Percentiles rank a stretch among this genome's conserved stretches.
Conservation (phyloP, 495 filamentous ascomycete species). For the Elaphomyces granulatus region DNA sequence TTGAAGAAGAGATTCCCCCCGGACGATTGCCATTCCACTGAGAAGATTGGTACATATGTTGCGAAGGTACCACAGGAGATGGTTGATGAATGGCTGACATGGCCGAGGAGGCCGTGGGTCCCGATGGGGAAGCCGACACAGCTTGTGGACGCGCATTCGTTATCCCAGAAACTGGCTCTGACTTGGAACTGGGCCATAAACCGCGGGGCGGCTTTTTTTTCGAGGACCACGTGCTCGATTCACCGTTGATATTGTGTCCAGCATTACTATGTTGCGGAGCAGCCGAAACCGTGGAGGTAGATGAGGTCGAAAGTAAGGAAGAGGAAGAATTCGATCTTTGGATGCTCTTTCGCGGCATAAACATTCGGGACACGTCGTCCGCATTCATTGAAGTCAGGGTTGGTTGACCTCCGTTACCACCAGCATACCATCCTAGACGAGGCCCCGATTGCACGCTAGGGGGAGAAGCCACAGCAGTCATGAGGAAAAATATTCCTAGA, state of each 20-base stretch:
- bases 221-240: slow-evolving; percentile 39
- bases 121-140: slow-evolving; percentile 48
- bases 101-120: slow-evolving; percentile 49
- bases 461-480: slow-evolving; percentile 96
- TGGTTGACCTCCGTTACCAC: slow-evolving; percentile 60
- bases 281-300: slow-evolving; percentile 30
- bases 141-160: slow-evolving; percentile 47
- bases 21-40: slow-evolving; percentile 52
- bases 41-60: slow-evolving; percentile 44
- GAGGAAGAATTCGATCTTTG: slow-evolving; percentile 83
- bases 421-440: slow-evolving; percentile 43
- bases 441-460: slow-evolving; percentile 70
- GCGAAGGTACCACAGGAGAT: slow-evolving; percentile 55
- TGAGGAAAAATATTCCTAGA: slow-evolving; percentile 35
- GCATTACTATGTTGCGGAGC: slow-evolving; percentile 36
- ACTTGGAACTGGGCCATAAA: slow-evolving; percentile 58
- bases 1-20: slow-evolving; percentile 33
- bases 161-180: slow-evolving; percentile 50
- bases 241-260: slow-evolving; percentile 26
- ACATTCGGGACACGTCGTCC: slow-evolving; percentile 79
- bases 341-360: slow-evolving; percentile 70
- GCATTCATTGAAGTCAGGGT: slow-evolving; percentile 65
- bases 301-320: slow-evolving; percentile 49
- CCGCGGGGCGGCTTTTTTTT: slow-evolving; percentile 55
- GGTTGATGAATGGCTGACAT: slow-evolving; percentile 67